Base-by-base conservation (phyloP, 768 basidiomycete species). In the Steccherinum ochraceum region DNA sequence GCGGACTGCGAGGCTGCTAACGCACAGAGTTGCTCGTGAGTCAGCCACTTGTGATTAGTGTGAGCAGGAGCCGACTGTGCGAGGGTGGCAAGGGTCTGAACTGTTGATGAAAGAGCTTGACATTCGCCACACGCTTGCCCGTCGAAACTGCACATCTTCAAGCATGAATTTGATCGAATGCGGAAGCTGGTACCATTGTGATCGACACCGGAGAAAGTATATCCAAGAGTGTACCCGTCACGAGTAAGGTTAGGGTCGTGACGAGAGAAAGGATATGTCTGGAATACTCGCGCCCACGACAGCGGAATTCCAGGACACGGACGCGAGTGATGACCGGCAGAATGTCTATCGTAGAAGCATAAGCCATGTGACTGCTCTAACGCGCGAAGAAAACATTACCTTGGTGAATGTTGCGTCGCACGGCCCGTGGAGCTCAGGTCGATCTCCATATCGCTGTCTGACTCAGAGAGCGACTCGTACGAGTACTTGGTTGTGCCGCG, bases 41-140 rank as follows among this genome's bases (percentile, higher is more conserved):
- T 50, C 7, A 50, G 49, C n/a, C 23, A 51, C 20, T 35, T 25
- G 43, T 50, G 49, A 30, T 30, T 30, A 3, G 53, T 54, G 27
- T 54, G 53, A 7, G 50, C 41, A 10, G 11, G 18, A 5, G 39
- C 53, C 12, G 24, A 16, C 11, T 21, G 10, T 4, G 53, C 50
- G 5, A 54, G 4, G 3, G 11, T 5, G 11, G 53, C 50, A 13
- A 54, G 30, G 3, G 21, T 49, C n/a, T 30, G 48, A 39, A 50
- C 27, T 35, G 13, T 23, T 12, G 5, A 4, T 30, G 27, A 24
- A 40, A 4, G 5, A 23, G 12, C 4, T 12, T 25, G 40, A 54
- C 12, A 18, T 27, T 4, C 16, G 21, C 19, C 50, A 51, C 11
- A n/a, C 35, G n/a, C n/a, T n/a, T 11, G 35, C 35, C 11, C 35